A percentile compares a stretch with the other conserved stretches of the same genome.
Conservation (phyloP, 257 asterid genomes). For the Schizonepeta tenuifolia region DNA sequence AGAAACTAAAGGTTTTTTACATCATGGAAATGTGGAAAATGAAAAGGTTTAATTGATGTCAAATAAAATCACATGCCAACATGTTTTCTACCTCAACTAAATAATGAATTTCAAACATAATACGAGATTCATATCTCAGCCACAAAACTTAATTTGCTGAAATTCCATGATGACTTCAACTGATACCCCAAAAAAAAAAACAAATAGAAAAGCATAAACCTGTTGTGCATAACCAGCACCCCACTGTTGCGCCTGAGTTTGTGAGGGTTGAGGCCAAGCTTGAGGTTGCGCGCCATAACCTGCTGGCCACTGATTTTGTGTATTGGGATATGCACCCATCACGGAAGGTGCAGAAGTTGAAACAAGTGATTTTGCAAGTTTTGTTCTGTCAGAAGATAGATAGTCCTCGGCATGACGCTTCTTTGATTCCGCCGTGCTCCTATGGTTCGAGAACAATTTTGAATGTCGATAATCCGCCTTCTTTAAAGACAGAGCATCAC, state of each 20-base stretch:
- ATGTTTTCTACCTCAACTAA: neutral
- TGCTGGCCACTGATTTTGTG: constrained; percentile 81
- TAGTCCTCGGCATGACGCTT: constrained; percentile 92
- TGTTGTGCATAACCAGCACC: constrained; percentile 82
- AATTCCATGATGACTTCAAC: neutral
- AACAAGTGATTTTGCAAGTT: constrained; percentile 60
- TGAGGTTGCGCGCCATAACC: constrained; percentile 87
- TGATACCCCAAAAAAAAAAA: neutral
- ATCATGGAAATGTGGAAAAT: too few species aligned
- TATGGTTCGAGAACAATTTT: constrained; percentile 78
- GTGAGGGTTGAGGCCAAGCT: constrained; percentile 90
- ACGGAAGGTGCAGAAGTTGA: constrained; percentile 66
- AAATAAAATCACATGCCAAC: too few species aligned
- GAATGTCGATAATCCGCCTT: constrained; percentile 87
- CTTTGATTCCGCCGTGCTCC: constrained; percentile 80
- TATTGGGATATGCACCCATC: constrained; percentile 67
- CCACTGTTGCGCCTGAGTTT: constrained; percentile 85
- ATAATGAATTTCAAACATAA: neutral
- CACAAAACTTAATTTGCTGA: neutral
- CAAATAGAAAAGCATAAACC: constrained; percentile 40
- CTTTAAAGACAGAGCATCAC: constrained; percentile 67
- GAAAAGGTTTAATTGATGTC: too few species aligned
- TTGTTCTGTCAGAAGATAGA: constrained; percentile 73
- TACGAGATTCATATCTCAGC: neutral
- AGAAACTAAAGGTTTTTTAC: too few species aligned